Percentiles rank a stretch among this genome's conserved stretches.
These are phyloP conservation scores for Juglanconis sp. DNA, from an alignment of 2,329 filamentous ascomycete genomes.

Conservation along the genomic window DNA sequence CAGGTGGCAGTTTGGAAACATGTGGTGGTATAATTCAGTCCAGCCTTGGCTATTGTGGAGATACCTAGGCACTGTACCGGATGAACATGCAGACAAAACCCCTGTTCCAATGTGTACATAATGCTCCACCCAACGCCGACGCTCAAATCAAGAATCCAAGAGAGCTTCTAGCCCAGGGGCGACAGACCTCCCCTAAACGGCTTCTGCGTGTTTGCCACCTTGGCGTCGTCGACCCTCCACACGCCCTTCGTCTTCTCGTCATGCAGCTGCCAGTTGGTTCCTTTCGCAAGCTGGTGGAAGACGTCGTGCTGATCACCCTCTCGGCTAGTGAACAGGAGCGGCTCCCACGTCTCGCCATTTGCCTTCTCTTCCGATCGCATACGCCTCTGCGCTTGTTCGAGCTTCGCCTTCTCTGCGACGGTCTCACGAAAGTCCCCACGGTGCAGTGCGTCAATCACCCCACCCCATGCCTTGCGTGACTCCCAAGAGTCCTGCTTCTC, in stretches of 20 bases:
- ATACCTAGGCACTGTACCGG: not conserved
- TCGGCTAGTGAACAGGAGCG: slow-evolving; percentile 32
- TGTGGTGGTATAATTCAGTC: too few species aligned
- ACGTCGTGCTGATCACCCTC: slow-evolving; percentile 26
- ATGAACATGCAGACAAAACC: not conserved
- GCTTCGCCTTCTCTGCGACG: slow-evolving; percentile 68
- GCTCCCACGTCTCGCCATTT: slow-evolving; percentile 39
- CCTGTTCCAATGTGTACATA: too few species aligned
- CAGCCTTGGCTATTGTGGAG: too few species aligned
- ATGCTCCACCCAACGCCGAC: slow-evolving; percentile 17
- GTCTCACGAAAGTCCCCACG: slow-evolving; percentile 72
- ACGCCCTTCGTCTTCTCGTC: slow-evolving; percentile 37
- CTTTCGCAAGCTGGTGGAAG: slow-evolving; percentile 31
- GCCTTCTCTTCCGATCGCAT: slow-evolving; percentile 67
- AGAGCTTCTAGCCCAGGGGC: slow-evolving; percentile 26
- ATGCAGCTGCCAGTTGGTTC: slow-evolving; percentile 27
- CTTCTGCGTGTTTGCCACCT: slow-evolving; percentile 23
- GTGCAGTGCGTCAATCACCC: slow-evolving; percentile 70
- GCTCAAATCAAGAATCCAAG: slow-evolving; percentile 15
- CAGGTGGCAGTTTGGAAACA: too few species aligned
- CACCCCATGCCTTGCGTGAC: slow-evolving; percentile 74
- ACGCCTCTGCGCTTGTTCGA: slow-evolving; percentile 78
- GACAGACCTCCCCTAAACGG: slow-evolving; percentile 33
- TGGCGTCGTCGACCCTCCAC: slow-evolving; percentile 31
- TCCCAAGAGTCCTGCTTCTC: slow-evolving; percentile 77